phyloP scores from a whole-genome alignment of 2,329 filamentous ascomycete species.

The Colletotrichum musicola region DNA sequence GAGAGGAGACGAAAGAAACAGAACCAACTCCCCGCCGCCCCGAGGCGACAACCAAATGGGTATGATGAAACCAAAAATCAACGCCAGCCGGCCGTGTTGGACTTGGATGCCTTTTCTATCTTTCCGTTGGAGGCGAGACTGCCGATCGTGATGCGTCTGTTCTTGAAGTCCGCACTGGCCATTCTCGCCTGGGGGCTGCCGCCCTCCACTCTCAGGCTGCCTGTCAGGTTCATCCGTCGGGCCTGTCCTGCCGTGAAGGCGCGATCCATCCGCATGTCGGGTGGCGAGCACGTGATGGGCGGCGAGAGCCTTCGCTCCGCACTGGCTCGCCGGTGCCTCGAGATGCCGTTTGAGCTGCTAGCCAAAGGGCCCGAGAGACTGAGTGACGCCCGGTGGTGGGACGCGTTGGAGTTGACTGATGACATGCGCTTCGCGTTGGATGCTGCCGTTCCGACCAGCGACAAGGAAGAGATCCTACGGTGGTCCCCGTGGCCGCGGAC shows the following conservation, averaged over 20 bases:
- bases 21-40: constrained; percentile 12
- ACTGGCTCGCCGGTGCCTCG: constrained; percentile 64
- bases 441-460: constrained; percentile 51
- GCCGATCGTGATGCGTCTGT: constrained; percentile 40
- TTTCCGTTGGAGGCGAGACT: constrained; percentile 36
- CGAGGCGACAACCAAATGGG: constrained; percentile 23
- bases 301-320: constrained; percentile 65
- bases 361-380: constrained; percentile 58
- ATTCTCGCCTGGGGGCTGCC: constrained; percentile 43
- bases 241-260: constrained; percentile 68
- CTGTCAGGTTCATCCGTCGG: constrained; percentile 68
- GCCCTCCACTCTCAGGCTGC: constrained; percentile 49
- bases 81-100: constrained; percentile 54
- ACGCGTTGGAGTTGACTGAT: constrained; percentile 48
- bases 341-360: constrained; percentile 68
- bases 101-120: constrained; percentile 37
- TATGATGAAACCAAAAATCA: constrained; percentile 45
- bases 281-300: constrained; percentile 65
- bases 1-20: background rate
- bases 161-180: constrained; percentile 34
- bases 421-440: constrained; percentile 59
- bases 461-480: constrained; percentile 57
- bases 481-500: constrained; percentile 46
- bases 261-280: constrained; percentile 51
- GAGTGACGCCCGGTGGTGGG: constrained; percentile 41